phyloP scores from a whole-genome alignment of 225 moss, liverwort and hornwort species.

The Pleurozium schreberi region DNA sequence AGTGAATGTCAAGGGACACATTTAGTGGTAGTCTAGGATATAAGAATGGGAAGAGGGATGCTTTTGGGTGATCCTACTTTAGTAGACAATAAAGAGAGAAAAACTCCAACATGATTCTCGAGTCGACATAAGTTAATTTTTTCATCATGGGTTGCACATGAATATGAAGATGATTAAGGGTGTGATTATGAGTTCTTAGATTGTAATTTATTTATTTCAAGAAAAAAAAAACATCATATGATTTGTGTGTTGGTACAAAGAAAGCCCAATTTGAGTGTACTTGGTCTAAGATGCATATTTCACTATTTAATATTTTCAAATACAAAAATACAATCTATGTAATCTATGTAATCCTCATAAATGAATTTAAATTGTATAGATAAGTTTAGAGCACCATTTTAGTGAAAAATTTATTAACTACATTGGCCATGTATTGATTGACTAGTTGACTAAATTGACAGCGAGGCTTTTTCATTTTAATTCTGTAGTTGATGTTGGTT shows the following conservation, averaged over 20 bases:
- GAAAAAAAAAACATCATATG: background rate
- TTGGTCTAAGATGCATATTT: background rate
- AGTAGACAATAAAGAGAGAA: too few relatives aligned
- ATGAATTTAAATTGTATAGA: background rate
- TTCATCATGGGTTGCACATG: too few relatives aligned
- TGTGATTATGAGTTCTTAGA: too few relatives aligned
- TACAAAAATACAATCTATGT: too few relatives aligned
- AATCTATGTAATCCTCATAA: background rate
- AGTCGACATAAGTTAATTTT: too few relatives aligned
- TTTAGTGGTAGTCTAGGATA: too few relatives aligned
- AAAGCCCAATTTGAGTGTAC: background rate
- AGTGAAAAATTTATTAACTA: background rate
- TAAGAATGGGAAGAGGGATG: too few relatives aligned
- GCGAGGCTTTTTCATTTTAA: rapidly evolving
- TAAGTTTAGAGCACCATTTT: too few relatives aligned
- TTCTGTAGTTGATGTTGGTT: background rate
- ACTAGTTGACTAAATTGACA: background rate
- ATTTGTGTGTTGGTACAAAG: background rate
- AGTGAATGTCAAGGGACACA: too few relatives aligned
- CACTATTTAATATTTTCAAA: background rate
- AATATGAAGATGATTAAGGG: too few relatives aligned
- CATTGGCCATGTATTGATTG: background rate
- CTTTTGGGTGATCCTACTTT: too few relatives aligned
- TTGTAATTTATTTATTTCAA: background rate
- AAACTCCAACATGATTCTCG: too few relatives aligned